phyloP scores from a whole-genome alignment of 192 early-diverging fungal species.

The Pilaira anomala region DNA sequence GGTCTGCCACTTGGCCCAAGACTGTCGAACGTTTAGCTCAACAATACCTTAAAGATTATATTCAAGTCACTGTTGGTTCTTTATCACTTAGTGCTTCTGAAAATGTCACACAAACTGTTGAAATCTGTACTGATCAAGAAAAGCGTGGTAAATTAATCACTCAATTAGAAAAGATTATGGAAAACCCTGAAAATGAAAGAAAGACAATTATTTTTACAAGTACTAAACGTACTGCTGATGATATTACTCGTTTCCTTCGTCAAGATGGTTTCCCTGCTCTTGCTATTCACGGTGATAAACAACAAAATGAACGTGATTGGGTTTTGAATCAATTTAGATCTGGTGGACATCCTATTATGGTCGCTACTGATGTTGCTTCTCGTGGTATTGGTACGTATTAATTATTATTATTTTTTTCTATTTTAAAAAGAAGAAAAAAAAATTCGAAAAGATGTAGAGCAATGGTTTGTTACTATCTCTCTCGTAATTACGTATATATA shows the following conservation, averaged over 20 bases:
- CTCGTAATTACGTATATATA: background rate
- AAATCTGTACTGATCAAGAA: constrained; percentile 83
- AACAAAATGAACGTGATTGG: constrained; percentile 95
- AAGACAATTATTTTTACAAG: constrained; percentile 93
- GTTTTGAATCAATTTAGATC: constrained; percentile 89
- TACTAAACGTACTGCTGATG: constrained; percentile 91
- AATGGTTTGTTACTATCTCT: background rate
- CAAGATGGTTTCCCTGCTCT: constrained; percentile 89
- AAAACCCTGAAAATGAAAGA: constrained; percentile 69
- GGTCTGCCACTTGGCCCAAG: constrained; percentile 99
- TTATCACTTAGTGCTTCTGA: constrained; percentile 89
- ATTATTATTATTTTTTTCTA: background rate
- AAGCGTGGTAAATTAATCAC: constrained; percentile 80
- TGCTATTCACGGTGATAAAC: constrained; percentile 97
- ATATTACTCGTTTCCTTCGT: constrained; percentile 82
- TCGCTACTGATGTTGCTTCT: constrained; percentile 98
- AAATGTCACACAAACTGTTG: constrained; percentile 88
- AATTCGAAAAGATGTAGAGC: background rate
- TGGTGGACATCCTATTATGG: constrained; percentile 86
- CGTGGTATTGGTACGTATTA: constrained; percentile 85
- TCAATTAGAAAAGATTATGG: constrained; percentile 81
- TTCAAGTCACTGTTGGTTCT: constrained; percentile 96
- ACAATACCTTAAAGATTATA: constrained; percentile 89
- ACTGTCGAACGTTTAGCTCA: constrained; percentile 89
- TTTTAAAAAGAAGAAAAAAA: background rate